A percentile compares a stretch with the other conserved stretches of the same genome.
Evolutionary conservation across 352 stramenopile species (phyloP).

Genomic region (Globisporangium middletonii): DNA sequence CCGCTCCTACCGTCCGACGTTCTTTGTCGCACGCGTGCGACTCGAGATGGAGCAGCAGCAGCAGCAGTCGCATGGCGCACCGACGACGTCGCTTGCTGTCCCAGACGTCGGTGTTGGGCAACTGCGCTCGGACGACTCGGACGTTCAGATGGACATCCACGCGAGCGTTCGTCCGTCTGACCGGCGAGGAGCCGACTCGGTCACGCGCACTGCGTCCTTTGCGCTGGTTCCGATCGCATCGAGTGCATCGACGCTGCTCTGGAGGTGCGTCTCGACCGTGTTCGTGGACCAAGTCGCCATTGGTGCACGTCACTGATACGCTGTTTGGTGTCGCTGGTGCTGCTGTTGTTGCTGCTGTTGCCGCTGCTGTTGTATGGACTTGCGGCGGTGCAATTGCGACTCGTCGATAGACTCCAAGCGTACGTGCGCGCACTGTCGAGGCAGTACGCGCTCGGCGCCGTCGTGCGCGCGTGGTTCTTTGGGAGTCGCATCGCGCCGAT

Average conservation of each 20-base stretch:
- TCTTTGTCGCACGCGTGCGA: slow-evolving; percentile 30
- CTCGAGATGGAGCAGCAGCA: slow-evolving; percentile 16
- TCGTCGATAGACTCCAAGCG: slow-evolving; percentile 2
- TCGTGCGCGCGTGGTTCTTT: slow-evolving; percentile 13
- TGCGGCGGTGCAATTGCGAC: neutral
- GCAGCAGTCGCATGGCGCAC: slow-evolving; percentile 7
- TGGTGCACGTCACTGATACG: too few relatives aligned
- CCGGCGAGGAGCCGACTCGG: neutral
- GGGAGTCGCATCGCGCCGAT: slow-evolving; percentile 11
- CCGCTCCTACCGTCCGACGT: slow-evolving; percentile 24
- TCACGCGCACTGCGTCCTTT: slow-evolving; percentile 8
- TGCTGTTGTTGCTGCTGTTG: too few relatives aligned
- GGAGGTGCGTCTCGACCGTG: neutral
- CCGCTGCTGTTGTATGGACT: neutral
- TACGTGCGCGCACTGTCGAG: slow-evolving; percentile 7
- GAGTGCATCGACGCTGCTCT: slow-evolving; percentile 3
- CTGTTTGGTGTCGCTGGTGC: neutral
- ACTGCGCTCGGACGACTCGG: neutral
- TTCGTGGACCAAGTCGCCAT: neutral
- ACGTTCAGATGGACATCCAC: slow-evolving; percentile 7
- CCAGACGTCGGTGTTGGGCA: slow-evolving; percentile 7
- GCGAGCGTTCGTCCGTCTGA: neutral
- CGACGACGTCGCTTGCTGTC: slow-evolving; percentile 5
- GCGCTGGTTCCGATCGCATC: slow-evolving; percentile 9
- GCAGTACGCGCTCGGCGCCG: slow-evolving; percentile 8